Conservation (phyloP, 2,329 filamentous ascomycete species). For the Botrytis cinerea region DNA sequence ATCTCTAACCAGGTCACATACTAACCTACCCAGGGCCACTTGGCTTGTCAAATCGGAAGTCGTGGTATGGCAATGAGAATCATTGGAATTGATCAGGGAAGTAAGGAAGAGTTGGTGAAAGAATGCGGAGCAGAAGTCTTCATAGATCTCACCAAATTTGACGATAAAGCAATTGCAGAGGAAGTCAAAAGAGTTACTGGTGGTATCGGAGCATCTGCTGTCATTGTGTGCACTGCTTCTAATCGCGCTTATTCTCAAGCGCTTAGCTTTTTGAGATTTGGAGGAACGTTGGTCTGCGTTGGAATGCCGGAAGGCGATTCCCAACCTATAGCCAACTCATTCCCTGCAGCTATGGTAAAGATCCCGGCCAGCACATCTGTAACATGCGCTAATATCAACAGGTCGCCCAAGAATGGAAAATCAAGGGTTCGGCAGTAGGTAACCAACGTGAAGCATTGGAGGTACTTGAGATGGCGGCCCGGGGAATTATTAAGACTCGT, state of each 20-base stretch:
- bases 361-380: neutral
- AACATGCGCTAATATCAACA: constrained; percentile 21
- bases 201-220: constrained; percentile 59
- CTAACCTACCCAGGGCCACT: constrained; percentile 49
- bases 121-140: constrained; percentile 67
- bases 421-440: constrained; percentile 53
- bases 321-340: constrained; percentile 48
- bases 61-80: constrained; percentile 64
- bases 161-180: constrained; percentile 52
- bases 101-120: constrained; percentile 59
- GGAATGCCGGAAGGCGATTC: constrained; percentile 52
- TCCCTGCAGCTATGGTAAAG: constrained; percentile 44
- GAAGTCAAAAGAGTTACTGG: constrained; percentile 59
- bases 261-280: constrained; percentile 50
- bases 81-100: constrained; percentile 64
- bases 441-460: constrained; percentile 53
- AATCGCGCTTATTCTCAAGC: constrained; percentile 54
- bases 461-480: constrained; percentile 49
- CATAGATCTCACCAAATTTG: constrained; percentile 58
- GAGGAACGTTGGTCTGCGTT: constrained; percentile 54
- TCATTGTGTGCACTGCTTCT: constrained; percentile 56
- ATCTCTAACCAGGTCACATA: neutral
- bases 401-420: constrained; percentile 47
- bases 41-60: constrained; percentile 61
- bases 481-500: constrained; percentile 50